Evolutionary conservation across 495 filamentous ascomycete genomes (phyloP), one percentile per base, ranked within the genome.

Genomic region (Emericellopsis terricola): DNA sequence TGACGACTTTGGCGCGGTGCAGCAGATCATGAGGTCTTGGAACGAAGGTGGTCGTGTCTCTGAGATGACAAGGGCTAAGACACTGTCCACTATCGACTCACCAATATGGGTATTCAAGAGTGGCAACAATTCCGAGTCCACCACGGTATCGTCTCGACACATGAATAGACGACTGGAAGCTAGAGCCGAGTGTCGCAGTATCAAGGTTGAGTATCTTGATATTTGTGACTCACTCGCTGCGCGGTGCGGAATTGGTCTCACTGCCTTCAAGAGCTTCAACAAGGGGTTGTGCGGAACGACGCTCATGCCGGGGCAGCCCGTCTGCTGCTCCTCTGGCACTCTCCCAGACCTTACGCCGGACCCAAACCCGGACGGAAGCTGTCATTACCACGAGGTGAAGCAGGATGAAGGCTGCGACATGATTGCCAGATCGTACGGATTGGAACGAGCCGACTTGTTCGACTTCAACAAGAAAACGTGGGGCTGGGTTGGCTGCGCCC

Each of bases 401-500:
- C 9, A 33, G 2, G 44, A 41, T 3, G 62, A 66, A 23, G 38
- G 28, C 14, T 52, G 49, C 38, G 10, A 20, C 3, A 7, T 11
- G 3, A 19, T 32, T 7, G 39, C 33, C n/a, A 38, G 44, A 3
- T 33, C 36, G 39, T 40, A 8, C 40, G 42, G 7, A 33, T 0
- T 34, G 33, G 44, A 31, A 36, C 35, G 14, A 19, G 43, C 34
- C 1, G 34, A 57, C 0, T 38, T 62, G 8, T 45, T 51, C 14
- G 34, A 14, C 0, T 59, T 42, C 31, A 62, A 62, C 39, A 50
- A 48, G 11, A 40, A 48, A 0, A 62, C 56, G 15, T 65, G 62
- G 60, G 60, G 50, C 15, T 65, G 62, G 62, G 45, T 36, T 9
- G 57, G 55, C 28, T 64, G 61, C 9, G 13, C 33, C 0, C 40